phyloP scores from a whole-genome alignment of 805 yeast genomes.

The Candida hungchunana region DNA sequence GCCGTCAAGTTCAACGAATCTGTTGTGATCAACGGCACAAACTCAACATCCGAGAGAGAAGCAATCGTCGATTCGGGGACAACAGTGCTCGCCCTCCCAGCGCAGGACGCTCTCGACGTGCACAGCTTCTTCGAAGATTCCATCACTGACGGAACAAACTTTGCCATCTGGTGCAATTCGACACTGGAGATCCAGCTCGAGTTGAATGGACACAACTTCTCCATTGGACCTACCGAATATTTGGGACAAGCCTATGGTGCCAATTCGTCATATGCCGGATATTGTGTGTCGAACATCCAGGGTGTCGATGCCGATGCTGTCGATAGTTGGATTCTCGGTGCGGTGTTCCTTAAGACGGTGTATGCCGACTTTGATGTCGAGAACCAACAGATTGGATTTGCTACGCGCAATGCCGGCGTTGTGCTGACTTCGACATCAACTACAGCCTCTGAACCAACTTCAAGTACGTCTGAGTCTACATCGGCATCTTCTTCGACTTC shows the following conservation, averaged over 20 bases:
- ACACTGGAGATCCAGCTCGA: slow-evolving; percentile 37
- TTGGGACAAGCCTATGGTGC: slow-evolving; percentile 43
- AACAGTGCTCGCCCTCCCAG: slow-evolving; percentile 53
- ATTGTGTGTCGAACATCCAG: slow-evolving; percentile 63
- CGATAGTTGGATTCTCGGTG: slow-evolving; percentile 59
- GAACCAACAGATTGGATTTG: slow-evolving; percentile 48
- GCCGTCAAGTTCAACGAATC: slow-evolving; percentile 31
- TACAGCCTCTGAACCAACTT: slow-evolving; percentile 6
- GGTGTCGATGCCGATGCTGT: slow-evolving; percentile 41
- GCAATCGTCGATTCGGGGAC: slow-evolving; percentile 67
- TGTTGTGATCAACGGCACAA: slow-evolving; percentile 1
- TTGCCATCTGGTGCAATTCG: slow-evolving; percentile 54
- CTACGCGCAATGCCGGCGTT: slow-evolving; percentile 35
- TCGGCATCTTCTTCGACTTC: neutral
- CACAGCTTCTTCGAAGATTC: slow-evolving; percentile 49
- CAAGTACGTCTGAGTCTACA: neutral
- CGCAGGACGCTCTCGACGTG: slow-evolving; percentile 47
- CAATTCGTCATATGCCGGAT: slow-evolving; percentile 36
- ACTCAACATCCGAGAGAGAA: slow-evolving; percentile 27
- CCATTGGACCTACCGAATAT: slow-evolving; percentile 40
- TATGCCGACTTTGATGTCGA: slow-evolving; percentile 57
- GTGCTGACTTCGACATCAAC: slow-evolving; percentile 24
- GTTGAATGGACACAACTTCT: slow-evolving; percentile 43
- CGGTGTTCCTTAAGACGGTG: slow-evolving; percentile 50
- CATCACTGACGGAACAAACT: slow-evolving; percentile 58